These are phyloP conservation scores for Tulasnella sp. DNA, from an alignment of 768 basidiomycete species.

Conservation along the genomic window DNA sequence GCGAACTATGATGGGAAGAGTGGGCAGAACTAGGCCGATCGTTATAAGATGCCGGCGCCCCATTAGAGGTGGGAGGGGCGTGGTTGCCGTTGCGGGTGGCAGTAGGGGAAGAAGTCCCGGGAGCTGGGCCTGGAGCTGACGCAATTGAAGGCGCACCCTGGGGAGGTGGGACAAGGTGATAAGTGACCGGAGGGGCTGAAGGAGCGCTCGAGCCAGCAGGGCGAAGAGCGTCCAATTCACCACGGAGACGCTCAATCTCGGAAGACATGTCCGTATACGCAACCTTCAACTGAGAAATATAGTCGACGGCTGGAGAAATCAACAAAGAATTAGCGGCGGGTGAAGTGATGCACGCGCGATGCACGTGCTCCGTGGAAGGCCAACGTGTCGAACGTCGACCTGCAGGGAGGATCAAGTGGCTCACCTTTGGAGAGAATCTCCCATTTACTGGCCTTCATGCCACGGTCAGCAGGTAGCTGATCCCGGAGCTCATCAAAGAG, in stretches of 20 bases:
- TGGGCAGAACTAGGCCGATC: neutral
- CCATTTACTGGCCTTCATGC: constrained; percentile 98
- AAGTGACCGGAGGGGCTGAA: no score
- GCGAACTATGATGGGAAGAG: neutral
- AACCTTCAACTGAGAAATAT: constrained; percentile 59
- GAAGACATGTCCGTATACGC: constrained; percentile 17
- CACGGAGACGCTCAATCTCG: constrained; percentile 11
- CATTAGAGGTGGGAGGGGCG: neutral
- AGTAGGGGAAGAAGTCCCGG: neutral
- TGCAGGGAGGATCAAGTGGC: constrained; percentile 19
- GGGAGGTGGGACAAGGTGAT: no score
- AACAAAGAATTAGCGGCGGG: constrained; percentile 23
- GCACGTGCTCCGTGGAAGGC: neutral
- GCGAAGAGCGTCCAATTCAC: constrained; percentile 1
- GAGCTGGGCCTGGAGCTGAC: no score
- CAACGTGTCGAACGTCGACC: neutral
- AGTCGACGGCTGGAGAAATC: constrained; percentile 65
- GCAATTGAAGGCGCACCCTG: no score
- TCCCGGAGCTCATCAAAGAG: constrained; percentile 93
- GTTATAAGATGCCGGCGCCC: neutral
- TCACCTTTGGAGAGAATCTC: constrained; percentile 93
- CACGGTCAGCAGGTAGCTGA: constrained; percentile 80
- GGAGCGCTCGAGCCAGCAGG: neutral
- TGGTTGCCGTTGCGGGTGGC: neutral
- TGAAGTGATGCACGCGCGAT: constrained; percentile 3